Evolutionary conservation across 2,329 filamentous ascomycete genomes (phyloP).

Genomic region (Sarocladium brachiariae): DNA sequence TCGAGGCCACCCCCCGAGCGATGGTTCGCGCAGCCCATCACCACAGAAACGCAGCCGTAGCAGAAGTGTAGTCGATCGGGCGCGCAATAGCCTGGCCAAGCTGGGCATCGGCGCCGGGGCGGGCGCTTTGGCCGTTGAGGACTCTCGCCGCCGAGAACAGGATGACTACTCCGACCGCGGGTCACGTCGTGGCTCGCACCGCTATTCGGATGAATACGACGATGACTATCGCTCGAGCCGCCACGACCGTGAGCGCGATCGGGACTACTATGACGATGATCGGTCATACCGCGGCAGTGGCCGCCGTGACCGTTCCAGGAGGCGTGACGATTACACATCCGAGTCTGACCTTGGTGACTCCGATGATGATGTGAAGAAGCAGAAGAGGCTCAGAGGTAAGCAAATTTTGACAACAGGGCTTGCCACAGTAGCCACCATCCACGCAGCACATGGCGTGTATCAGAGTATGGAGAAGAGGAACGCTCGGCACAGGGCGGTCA

Average conservation of each 20-base stretch:
- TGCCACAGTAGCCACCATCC: conserved; percentile 52
- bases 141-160: conserved; percentile 29
- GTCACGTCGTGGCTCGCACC: conserved; percentile 26
- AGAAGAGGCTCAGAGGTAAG: conserved; percentile 56
- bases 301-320: conserved; percentile 28
- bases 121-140: conserved; percentile 28
- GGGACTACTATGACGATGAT: conserved; percentile 41
- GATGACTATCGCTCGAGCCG: conserved; percentile 34
- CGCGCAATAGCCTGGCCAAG: conserved; percentile 54
- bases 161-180: conserved; percentile 38
- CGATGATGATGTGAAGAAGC: conserved; percentile 46
- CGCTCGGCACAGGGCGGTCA: conserved; percentile 45
- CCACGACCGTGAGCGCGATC: conserved; percentile 21
- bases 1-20: conserved; percentile 42
- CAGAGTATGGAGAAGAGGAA: conserved; percentile 51
- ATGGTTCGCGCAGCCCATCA: conserved; percentile 35
- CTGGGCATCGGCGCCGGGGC: conserved; percentile 48
- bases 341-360: conserved; percentile 52
- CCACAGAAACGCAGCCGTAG: conserved; percentile 45
- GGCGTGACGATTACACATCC: conserved; percentile 38
- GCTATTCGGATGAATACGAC: conserved; percentile 40
- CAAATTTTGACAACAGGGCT: conserved; percentile 50
- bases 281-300: conserved; percentile 34
- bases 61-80: conserved; percentile 58
- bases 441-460: conserved; percentile 53